These are phyloP conservation scores for Acer saccharum DNA, from an alignment of 345 rosid species.

Conservation along the genomic window DNA sequence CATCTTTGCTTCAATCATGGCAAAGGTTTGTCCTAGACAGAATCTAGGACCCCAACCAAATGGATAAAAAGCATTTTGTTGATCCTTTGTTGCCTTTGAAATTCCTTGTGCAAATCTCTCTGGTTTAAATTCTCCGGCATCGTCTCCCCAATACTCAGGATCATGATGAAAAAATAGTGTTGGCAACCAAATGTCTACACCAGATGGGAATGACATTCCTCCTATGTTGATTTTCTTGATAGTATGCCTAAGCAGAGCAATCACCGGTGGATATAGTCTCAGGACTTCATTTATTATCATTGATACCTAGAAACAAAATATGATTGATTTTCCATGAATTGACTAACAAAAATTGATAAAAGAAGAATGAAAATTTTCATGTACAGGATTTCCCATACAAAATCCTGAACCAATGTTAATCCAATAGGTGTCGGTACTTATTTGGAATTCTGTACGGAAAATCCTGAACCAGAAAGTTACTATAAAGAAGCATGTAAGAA, in stretches of 20 bases:
- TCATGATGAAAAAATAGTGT: slow-evolving; percentile 22
- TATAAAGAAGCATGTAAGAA: background rate
- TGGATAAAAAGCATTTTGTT: slow-evolving; percentile 19
- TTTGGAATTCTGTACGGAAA: no score
- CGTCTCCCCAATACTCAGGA: slow-evolving; percentile 33
- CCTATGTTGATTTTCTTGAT: slow-evolving; percentile 17
- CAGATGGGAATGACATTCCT: slow-evolving; percentile 25
- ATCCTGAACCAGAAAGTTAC: no score
- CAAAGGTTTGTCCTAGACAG: slow-evolving; percentile 33
- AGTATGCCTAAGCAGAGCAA: background rate
- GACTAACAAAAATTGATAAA: background rate
- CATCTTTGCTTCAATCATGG: slow-evolving; percentile 32
- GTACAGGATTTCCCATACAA: no score
- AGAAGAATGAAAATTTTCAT: no score
- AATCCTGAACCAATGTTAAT: no score
- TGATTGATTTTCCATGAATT: background rate
- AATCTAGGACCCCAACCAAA: slow-evolving; percentile 33
- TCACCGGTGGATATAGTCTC: slow-evolving; percentile 25
- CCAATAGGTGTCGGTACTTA: no score
- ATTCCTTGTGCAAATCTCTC: slow-evolving; percentile 30
- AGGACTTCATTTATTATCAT: slow-evolving; percentile 22
- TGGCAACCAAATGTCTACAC: slow-evolving; percentile 18
- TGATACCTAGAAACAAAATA: slow-evolving; percentile 2
- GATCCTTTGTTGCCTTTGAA: slow-evolving; percentile 32
- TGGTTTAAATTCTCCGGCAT: slow-evolving; percentile 36